Percentiles rank a stretch among this genome's conserved stretches.
phyloP scores from a whole-genome alignment of 495 filamentous ascomycete genomes.

The Daldinia bambusicola region DNA sequence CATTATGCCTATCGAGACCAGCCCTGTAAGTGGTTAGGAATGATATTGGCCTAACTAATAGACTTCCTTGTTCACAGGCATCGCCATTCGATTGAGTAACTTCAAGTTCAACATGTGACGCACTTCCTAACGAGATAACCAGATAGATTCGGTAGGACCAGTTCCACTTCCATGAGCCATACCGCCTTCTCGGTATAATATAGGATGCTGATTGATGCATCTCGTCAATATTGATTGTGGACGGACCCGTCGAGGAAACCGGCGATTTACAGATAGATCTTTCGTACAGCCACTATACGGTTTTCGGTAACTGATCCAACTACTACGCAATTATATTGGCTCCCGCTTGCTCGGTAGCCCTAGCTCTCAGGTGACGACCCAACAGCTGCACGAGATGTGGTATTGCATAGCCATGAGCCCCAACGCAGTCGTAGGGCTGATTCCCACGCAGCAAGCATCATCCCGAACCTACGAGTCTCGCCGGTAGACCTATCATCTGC shows the following conservation, averaged over 20 bases:
- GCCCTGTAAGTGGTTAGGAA: constrained; percentile 12
- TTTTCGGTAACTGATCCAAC: constrained; percentile 28
- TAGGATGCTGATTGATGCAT: constrained; percentile 24
- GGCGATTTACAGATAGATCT: neutral
- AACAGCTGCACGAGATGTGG: constrained; percentile 16
- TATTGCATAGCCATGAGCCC: constrained; percentile 25
- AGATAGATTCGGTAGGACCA: constrained; percentile 23
- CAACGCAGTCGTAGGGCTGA: constrained; percentile 33
- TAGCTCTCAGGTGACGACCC: constrained; percentile 28
- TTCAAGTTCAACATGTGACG: constrained; percentile 31
- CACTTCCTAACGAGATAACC: constrained; percentile 6
- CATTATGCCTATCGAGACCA: constrained; percentile 21
- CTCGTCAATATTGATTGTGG: constrained; percentile 7
- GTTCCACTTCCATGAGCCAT: constrained; percentile 17
- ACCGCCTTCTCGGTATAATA: constrained; percentile 24
- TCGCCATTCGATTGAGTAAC: constrained; percentile 19
- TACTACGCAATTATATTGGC: constrained; percentile 14
- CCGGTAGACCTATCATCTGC: constrained; percentile 11
- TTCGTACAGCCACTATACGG: constrained; percentile 15
- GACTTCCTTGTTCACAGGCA: constrained; percentile 19
- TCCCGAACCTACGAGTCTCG: constrained; percentile 1
- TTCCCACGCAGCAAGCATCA: neutral
- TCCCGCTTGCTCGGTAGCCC: constrained; percentile 34
- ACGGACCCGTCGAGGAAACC: constrained; percentile 1
- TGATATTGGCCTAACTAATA: constrained; percentile 22